phyloP scores from a whole-genome alignment of 495 filamentous ascomycete genomes.

The Trichoderma virens region DNA sequence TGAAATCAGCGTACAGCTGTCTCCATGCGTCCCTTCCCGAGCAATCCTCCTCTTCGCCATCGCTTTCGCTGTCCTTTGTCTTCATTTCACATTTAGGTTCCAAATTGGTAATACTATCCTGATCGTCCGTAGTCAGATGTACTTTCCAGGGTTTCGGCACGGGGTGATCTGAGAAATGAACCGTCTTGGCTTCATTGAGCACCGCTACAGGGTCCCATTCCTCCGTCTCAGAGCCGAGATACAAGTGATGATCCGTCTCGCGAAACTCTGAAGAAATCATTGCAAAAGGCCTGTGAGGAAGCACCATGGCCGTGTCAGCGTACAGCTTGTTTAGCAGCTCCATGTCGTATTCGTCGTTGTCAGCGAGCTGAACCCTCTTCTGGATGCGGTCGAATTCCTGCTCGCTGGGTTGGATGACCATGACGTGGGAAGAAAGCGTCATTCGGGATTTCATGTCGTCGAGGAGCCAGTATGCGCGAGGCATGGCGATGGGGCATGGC shows the following conservation, averaged over 20 bases:
- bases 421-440: slow-evolving; percentile 52
- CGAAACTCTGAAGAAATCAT: slow-evolving; percentile 68
- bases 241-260: slow-evolving; percentile 45
- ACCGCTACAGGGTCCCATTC: slow-evolving; percentile 61
- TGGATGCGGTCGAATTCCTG: slow-evolving; percentile 46
- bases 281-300: slow-evolving; percentile 69
- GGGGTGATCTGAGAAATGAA: slow-evolving; percentile 80
- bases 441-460: slow-evolving; percentile 30
- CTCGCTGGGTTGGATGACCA: slow-evolving; percentile 56
- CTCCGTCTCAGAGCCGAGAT: slow-evolving; percentile 55
- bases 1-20: slow-evolving; percentile 63
- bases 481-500: slow-evolving; percentile 50
- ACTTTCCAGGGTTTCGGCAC: slow-evolving; percentile 72
- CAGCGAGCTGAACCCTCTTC: slow-evolving; percentile 34
- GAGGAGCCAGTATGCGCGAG: slow-evolving; percentile 63
- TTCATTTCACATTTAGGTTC: slow-evolving; percentile 55
- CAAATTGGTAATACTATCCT: slow-evolving; percentile 43
- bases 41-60: slow-evolving; percentile 45
- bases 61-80: slow-evolving; percentile 37
- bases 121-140: slow-evolving; percentile 32
- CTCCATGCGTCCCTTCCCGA: slow-evolving; percentile 61
- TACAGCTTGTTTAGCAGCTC: slow-evolving; percentile 70
- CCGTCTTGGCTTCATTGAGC: slow-evolving; percentile 59
- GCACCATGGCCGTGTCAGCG: slow-evolving; percentile 54
- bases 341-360: slow-evolving; percentile 55